A percentile compares a stretch with the other conserved stretches of the same genome.
These are phyloP conservation scores for Xylaria sp. DNA, from an alignment of 2,329 filamentous ascomycete genomes.

Conservation along the genomic window DNA sequence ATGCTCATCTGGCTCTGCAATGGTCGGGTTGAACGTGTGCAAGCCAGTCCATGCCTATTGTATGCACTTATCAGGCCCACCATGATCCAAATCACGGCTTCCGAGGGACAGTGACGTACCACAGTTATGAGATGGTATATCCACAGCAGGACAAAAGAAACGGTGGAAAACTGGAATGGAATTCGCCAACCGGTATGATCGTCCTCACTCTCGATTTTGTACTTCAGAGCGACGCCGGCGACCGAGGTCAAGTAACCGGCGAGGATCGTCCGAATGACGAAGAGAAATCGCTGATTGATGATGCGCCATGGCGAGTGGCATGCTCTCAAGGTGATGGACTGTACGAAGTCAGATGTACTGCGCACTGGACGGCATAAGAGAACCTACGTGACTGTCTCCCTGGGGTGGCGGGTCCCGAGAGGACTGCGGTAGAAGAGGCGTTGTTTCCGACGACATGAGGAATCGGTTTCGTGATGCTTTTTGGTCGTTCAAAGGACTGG, in stretches of 20 bases:
- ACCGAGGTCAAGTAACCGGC: constrained; percentile 41
- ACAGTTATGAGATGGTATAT: constrained; percentile 43
- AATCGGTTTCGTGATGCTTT: background rate
- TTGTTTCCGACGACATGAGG: constrained; percentile 26
- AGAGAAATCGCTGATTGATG: constrained; percentile 43
- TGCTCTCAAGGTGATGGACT: constrained; percentile 48
- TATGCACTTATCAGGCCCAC: background rate
- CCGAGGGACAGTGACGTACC: constrained; percentile 34
- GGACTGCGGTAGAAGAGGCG: constrained; percentile 27
- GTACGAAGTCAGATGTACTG: constrained; percentile 27
- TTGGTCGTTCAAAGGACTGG: background rate
- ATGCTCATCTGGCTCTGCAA: constrained; percentile 29
- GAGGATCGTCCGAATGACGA: constrained; percentile 39
- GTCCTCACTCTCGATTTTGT: constrained; percentile 40
- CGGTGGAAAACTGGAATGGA: constrained; percentile 46
- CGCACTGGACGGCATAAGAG: background rate
- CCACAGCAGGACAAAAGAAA: constrained; percentile 40
- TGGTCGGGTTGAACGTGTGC: constrained; percentile 44
- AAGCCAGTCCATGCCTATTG: constrained; percentile 47
- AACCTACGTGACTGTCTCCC: constrained; percentile 32
- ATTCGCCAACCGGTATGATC: constrained; percentile 38
- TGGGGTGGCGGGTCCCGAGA: constrained; percentile 17
- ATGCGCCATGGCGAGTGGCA: constrained; percentile 47
- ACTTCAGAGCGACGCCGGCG: constrained; percentile 40
- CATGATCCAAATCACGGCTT: background rate